Conservation (phyloP, 768 basidiomycete species). For the Boletus vermiculosoides region DNA sequence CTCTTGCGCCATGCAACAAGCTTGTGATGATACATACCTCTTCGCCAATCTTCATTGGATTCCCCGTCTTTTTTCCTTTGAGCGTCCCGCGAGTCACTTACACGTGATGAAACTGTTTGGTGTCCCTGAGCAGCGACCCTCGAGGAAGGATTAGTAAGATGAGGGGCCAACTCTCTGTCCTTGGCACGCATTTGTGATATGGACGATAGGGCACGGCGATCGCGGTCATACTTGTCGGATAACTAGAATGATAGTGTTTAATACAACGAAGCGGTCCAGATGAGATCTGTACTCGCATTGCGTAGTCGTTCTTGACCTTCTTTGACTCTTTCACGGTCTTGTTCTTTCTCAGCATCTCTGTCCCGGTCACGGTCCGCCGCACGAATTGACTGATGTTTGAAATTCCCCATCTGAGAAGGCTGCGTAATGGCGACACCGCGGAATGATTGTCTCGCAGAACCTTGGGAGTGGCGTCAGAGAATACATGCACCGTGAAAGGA, state of each 20-base stretch:
- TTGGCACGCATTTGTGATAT: constrained; percentile 52
- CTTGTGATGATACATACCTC: constrained; percentile 50
- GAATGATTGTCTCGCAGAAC: constrained; percentile 62
- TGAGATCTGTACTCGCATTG: constrained; percentile 44
- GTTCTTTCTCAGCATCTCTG: constrained; percentile 45
- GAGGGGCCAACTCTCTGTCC: constrained; percentile 66
- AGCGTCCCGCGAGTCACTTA: constrained; percentile 57
- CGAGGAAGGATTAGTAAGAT: constrained; percentile 46
- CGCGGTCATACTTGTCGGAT: constrained; percentile 82
- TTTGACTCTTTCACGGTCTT: constrained; percentile 63
- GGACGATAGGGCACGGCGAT: constrained; percentile 60
- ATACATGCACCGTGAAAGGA: constrained; percentile 1
- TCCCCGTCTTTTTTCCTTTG: constrained; percentile 71
- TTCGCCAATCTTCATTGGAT: constrained; percentile 79
- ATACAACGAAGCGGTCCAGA: background rate
- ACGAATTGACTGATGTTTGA: constrained; percentile 83
- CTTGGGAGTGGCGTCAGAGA: constrained; percentile 36
- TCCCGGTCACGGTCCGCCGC: constrained; percentile 58
- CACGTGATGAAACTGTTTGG: constrained; percentile 43
- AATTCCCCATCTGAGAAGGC: constrained; percentile 91
- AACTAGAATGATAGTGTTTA: constrained; percentile 45
- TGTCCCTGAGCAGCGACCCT: constrained; percentile 39
- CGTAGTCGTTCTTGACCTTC: constrained; percentile 78
- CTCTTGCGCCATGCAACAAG: background rate
- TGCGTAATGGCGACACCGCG: constrained; percentile 64